These are phyloP conservation scores for Lyophyllum semitale DNA, from an alignment of 768 basidiomycete species.

Conservation along the genomic window DNA sequence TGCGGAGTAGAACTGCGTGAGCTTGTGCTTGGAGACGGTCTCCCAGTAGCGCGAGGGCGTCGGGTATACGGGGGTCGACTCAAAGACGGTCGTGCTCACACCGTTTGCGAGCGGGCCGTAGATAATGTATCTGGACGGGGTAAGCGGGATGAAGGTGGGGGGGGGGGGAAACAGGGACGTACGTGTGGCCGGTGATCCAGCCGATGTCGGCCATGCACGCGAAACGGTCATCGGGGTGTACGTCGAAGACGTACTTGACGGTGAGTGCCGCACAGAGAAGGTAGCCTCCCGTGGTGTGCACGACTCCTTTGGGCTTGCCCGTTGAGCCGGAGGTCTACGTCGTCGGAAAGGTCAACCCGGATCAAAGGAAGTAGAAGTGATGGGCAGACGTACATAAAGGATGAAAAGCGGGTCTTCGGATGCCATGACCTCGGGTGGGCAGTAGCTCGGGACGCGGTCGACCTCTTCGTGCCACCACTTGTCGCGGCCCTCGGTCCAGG, in stretches of 20 bases:
- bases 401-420: conserved; percentile 98
- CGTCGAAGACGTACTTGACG: conserved; percentile 96
- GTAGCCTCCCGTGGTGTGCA: conserved; percentile 88
- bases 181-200: conserved; percentile 98
- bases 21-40: conserved; percentile 86
- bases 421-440: conserved; percentile 84
- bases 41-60: conserved; percentile 98
- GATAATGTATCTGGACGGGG: conserved; percentile 70
- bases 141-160: conserved; percentile 4
- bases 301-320: conserved; percentile 96
- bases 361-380: neutral
- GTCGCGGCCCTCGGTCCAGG: conserved; percentile 84
- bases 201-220: conserved; percentile 99
- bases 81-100: conserved; percentile 87
- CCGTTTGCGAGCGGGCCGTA: conserved; percentile 93
- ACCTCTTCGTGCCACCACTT: conserved; percentile 97
- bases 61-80: conserved; percentile 96
- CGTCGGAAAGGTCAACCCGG: neutral
- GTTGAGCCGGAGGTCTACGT: conserved; percentile 91
- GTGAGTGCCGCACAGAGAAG: conserved; percentile 90
- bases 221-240: conserved; percentile 94
- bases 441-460: conserved; percentile 82
- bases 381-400: conserved; percentile 80
- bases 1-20: conserved; percentile 96
- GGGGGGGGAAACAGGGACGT: conserved; percentile 18